Base-by-base conservation (phyloP, 139 green algal genomes). In the Nannochloris sp. region DNA sequence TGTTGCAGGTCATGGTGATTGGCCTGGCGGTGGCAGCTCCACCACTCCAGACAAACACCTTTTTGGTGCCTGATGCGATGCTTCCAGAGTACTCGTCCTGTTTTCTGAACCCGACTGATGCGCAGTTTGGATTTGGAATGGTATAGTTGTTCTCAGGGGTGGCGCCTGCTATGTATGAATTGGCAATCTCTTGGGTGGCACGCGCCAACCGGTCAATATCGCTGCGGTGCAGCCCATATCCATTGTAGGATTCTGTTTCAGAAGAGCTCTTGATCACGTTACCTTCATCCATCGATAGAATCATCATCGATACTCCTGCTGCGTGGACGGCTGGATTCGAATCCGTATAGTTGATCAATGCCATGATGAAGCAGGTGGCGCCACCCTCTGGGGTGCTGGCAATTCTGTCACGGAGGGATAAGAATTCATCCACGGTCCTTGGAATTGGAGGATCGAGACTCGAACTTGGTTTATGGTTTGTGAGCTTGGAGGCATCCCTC, bases 301-400 rank as follows among this genome's bases (percentile, higher is more conserved):
- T 53, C 46, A 53, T 53, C 46, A 53, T 53, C 3, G 46, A 9
- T 28, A 53, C 46, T 26, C 46, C 46, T 26, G 17, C 46, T 23
- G 46, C 46, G n/a, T 53, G 46, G 8, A 53, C n/a, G 46, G 46
- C 10, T 53, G 46, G 46, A 53, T 53, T 11, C 2, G 46, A 23
- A 14, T 53, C 46, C 11, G 12, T 11, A 23, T 53, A 53, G 20
- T 53, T 53, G n/a, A 53, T 53, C 46, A 53, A 23, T 53, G 46
- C 46, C n/a, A 53, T 10, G n/a, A 53, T 53, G 46, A 53, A 53
- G n/a, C 46, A 53, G 46, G 6, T 23, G n/a, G 46, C 46, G 46
- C 46, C 46, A 28, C 46, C 46, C 20, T 53, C 17, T 10, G 46
- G 46, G 17, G 46, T 28, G 16, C 3, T 23, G 17, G 46, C 46